Conservation (phyloP, 306 rosid genomes). For the Malus sylvestris region DNA sequence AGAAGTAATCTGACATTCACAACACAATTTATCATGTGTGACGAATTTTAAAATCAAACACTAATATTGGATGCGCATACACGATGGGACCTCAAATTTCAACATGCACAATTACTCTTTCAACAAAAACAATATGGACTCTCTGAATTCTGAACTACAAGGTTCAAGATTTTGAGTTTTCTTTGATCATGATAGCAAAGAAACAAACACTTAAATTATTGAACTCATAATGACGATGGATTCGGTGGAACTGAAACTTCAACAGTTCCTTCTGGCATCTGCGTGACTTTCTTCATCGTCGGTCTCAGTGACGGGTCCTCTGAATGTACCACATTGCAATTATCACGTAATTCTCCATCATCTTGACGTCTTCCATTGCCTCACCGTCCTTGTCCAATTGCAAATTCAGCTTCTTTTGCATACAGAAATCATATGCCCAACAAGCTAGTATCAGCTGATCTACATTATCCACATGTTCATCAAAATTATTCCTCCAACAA, state of each 20-base stretch:
- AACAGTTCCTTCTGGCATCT: constrained; percentile 15
- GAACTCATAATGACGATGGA: neutral
- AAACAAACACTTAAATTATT: neutral
- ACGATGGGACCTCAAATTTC: too few species aligned
- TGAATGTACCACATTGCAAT: constrained; percentile 26
- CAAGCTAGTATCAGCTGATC: constrained; percentile 2
- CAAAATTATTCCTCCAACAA: neutral
- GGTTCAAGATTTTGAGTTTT: too few species aligned
- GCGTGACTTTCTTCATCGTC: constrained; percentile 4
- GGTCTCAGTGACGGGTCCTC: constrained; percentile 11
- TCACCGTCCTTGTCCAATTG: neutral
- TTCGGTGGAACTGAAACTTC: constrained; percentile 10
- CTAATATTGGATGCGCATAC: too few species aligned
- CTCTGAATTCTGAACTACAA: too few species aligned
- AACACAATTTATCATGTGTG: too few species aligned
- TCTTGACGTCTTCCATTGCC: neutral
- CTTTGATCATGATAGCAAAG: neutral
- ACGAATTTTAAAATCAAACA: too few species aligned
- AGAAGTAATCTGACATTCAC: too few species aligned
- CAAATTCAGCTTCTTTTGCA: neutral
- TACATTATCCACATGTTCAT: neutral
- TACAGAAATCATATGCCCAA: constrained; percentile 16
- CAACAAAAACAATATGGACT: too few species aligned
- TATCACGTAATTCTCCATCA: constrained; percentile 7
- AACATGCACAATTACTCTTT: too few species aligned